Base-by-base conservation (phyloP, 495 filamentous ascomycete genomes). In the Apodospora peruviana region DNA sequence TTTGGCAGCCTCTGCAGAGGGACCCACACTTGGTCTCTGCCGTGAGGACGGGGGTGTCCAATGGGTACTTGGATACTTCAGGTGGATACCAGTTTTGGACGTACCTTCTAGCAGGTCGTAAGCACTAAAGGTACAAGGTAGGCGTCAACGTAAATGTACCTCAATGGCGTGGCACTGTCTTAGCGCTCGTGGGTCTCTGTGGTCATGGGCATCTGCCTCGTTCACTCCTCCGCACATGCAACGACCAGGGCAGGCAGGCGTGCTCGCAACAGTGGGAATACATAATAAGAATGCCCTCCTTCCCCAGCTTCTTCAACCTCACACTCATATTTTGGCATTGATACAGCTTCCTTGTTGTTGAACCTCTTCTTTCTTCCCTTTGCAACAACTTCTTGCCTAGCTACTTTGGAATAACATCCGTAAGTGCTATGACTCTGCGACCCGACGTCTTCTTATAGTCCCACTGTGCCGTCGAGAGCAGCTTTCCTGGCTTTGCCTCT, bases 171-270 rank as follows among this genome's bases (percentile, higher is more conserved):
- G n/a, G 50, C 50, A 50, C 47, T 66, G 61, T 62, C 61, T 64
- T 48, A 58, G 61, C 53, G 43, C 25, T 53, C 47, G 48, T 55
- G 61, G 60, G 60, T 56, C 57, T 58, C 62, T 53, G 59, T 66
- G 63, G 63, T 66, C 63, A 66, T 65, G 59, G 60, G 62, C 53
- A 45, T 54, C 55, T 59, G 50, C 53, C 52, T 61, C 52, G 14
- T 32, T 50, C 52, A 38, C 37, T 45, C 43, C 59, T 37, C 40
- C n/a, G n/a, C n/a, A n/a, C n/a, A n/a, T n/a, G 43, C 57, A 53
- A 46, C 47, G 58, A 53, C 53, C 53, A 51, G 60, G 50, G 52
- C 50, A 48, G 56, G 44, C 48, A 47, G 40, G 32, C 27, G 27
- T 32, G 27, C 27, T 32, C 14, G 35, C n/a, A n/a, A n/a, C n/a